Base-by-base conservation (phyloP, 306 rosid species). In the Malus asiatica region DNA sequence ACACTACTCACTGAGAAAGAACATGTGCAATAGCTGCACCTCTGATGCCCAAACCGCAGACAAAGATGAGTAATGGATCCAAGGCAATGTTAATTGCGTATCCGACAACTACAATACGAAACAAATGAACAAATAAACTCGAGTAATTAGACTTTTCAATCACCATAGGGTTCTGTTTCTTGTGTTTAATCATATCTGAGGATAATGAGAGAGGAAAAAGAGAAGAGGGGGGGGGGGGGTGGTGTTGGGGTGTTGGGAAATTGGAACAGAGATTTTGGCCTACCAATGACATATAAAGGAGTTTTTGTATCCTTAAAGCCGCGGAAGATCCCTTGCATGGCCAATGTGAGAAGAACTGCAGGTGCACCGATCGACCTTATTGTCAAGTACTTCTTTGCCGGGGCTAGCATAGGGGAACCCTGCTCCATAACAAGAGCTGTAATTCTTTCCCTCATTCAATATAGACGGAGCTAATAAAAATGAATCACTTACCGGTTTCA, bases 11-110 rank as follows among this genome's bases (percentile, higher is more conserved):
- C 99, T 95, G 99, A 13, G 99, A 92, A 76, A 95, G 69, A 35
- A 92, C 97, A 80, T 95, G 99, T 18, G 99, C 89, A 62, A 95
- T 82, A 60, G 99, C 99, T 78, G 99, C 99, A 82, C 99, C 99
- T 75, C 74, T 88, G 81, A 95, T 85, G 23, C 99, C 99, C 84
- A 90, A 3, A 35, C 83, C 81, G 83, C 82, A 84, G 77, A 85
- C 79, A 79, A 95, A 95, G 42, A 95, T 95, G 64, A 95, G 88
- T 12, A 95, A 18, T 11, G 99, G 99, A 58, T 95, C 99, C 88
- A 95, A 72, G 22, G 81, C 83, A 4, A 92, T 83, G 72, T 95
- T 95, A 68, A 85, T 40, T 29, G 90, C 80, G 66, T 95, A 88
- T 4, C 97, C 99, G 11, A 80, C 73, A 76, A 90, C 99, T 95